Base-by-base conservation (phyloP, 768 basidiomycete genomes). In the Pisolithus sp. region DNA sequence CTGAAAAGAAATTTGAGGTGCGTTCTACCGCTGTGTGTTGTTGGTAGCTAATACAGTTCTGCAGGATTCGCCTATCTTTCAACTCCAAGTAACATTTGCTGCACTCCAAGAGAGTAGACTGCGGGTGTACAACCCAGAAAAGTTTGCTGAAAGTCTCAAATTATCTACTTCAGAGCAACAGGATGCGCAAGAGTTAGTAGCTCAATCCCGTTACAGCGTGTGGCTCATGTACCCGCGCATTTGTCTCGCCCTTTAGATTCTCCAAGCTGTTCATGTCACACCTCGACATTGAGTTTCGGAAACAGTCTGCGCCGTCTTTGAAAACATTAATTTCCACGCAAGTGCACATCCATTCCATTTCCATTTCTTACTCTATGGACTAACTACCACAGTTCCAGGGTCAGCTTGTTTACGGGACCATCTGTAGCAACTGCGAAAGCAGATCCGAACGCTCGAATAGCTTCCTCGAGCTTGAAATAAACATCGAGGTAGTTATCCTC, bases 231-330 rank as follows among this genome's bases (percentile, higher is more conserved):
- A 13, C 52, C 48, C 31, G 30, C 31, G 2, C 31, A 10, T 50
- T 57, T 52, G 47, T 52, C 55, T 7, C 55, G 26, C 34, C 24
- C 24, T 24, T 1, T 62, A 94, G 93, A 63, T 95, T 97, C 64
- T 93, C 91, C 2, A 97, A 97, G 60, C 77, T 97, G 17, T 95
- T 97, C 69, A 87, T 97, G 80, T 82, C 83, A 12, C 86, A 93
- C 62, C 76, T 97, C 31, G 89, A 91, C 56, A 75, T 74, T 7
- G 91, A 96, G 68, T 96, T 96, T 67, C 78, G 82, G 68, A 91
- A 89, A 63, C 93, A 96, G 61, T 71, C 75, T 2, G 71, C 78
- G 41, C 77, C 80, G 5, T 68, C 71, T 8, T 71, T 94, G 17
- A 80, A 76, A 57, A 79, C 81, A 2, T 76, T 96, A 10, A 74